Conservation (phyloP, 2,329 filamentous ascomycete genomes). For the Neurospora crassa region DNA sequence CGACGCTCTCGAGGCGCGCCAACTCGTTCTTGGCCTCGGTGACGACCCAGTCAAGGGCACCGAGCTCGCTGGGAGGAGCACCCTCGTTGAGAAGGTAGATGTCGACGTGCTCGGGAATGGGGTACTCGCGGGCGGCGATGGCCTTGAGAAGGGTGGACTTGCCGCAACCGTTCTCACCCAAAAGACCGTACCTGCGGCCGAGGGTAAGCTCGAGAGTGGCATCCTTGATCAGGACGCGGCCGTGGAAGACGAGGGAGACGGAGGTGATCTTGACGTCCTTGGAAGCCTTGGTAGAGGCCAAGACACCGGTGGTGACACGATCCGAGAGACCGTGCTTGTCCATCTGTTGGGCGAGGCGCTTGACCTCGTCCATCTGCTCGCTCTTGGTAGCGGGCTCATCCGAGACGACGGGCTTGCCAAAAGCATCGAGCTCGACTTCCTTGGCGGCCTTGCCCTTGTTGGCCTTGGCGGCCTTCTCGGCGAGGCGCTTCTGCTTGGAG, state of each 20-base stretch:
- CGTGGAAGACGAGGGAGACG: slow-evolving; percentile 91
- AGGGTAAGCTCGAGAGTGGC: slow-evolving; percentile 88
- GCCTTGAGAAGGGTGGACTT: slow-evolving; percentile 97
- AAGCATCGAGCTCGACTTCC: slow-evolving; percentile 53
- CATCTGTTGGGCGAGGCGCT: slow-evolving; percentile 84
- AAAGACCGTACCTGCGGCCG: slow-evolving; percentile 83
- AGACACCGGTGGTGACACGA: slow-evolving; percentile 94
- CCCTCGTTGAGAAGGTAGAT: slow-evolving; percentile 98
- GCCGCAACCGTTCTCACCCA: slow-evolving; percentile 98
- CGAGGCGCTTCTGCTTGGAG: slow-evolving; percentile 63
- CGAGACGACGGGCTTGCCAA: slow-evolving; percentile 44
- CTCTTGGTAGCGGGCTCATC: slow-evolving; percentile 61
- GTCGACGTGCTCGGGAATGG: slow-evolving; percentile 91
- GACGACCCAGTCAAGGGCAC: slow-evolving; percentile 95
- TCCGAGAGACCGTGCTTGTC: slow-evolving; percentile 95
- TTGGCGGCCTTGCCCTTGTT: slow-evolving; percentile 65
- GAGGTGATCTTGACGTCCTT: slow-evolving; percentile 97
- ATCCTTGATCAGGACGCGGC: slow-evolving; percentile 90
- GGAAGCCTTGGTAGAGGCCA: slow-evolving; percentile 74
- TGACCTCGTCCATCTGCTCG: slow-evolving; percentile 69
- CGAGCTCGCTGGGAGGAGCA: slow-evolving; percentile 77
- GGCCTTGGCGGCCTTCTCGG: slow-evolving; percentile 62
- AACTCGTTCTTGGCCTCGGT: slow-evolving; percentile 89
- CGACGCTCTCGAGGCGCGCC: slow-evolving; percentile 76
- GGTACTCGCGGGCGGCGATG: slow-evolving; percentile 87